Evolutionary conservation across 2,329 filamentous ascomycete species (phyloP), one percentile per base, ranked within the genome.

Genomic region (Dendryphion nanum): DNA sequence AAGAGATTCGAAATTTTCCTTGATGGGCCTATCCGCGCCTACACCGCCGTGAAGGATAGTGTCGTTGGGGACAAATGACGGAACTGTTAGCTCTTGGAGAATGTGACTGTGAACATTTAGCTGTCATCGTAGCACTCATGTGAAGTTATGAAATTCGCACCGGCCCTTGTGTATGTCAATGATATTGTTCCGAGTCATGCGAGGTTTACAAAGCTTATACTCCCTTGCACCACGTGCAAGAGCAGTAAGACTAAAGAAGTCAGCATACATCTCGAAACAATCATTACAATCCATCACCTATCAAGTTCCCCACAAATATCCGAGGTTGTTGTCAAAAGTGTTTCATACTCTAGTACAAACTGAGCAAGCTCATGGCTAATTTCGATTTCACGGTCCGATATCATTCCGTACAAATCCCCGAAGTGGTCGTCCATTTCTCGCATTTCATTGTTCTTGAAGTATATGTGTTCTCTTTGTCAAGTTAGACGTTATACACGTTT

Each of bases 331-430:
- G 79, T 68, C 7, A 98, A 74, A 5, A 80, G 61, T 1, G 77
- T 70, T 56, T 91, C 83, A 46, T 86, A 79, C 44, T 81, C 71
- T 1, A 96, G 70, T 13, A 96, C 72, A 24, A 73, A 75, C 32
- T 85, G 79, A 1, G 86, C 81, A 19, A 98, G 78, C 3, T 78
- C 72, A 53, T 96, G 85, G 1, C 93, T 77, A 30, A 97, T 86
- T 50, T 95, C 87, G 30, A 96, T 90, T 61, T 98, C 91, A 38
- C 81, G 81, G 55, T 95, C 90, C 85, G 86, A 86, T 39, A 98
- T 95, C 40, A 81, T 75, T 24, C 85, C 82, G 53, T 91, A 91
- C 19, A 95, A 77, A 61, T 97, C 91, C 8, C 93, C 93, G 48
- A 89, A 83, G 40, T 85, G 77, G 7, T 78, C 73, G 55, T 97